Base-by-base conservation (phyloP, 2,329 filamentous ascomycete genomes). In the Hypoxylon rubiginosum region DNA sequence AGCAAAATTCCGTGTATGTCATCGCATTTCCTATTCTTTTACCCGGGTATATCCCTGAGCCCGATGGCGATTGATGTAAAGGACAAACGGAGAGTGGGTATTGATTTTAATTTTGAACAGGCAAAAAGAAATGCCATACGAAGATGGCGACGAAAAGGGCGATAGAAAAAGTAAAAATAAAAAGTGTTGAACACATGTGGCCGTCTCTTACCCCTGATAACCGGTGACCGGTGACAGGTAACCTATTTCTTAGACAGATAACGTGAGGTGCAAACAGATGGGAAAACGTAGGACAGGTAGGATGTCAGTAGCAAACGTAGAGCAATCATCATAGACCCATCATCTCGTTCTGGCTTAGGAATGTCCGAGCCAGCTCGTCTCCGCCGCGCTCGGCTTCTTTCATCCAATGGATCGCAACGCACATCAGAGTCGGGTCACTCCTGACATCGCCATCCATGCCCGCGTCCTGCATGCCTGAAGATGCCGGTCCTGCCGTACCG, bases 401-500 rank as follows among this genome's bases (percentile, higher is more conserved):
- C 94, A 98, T 97, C 94, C 95, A 98, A 82, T 98, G 95, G 79
- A 97, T 90, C 9, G 95, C 95, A 62, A 97, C 88, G 74, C 94
- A 97, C 92, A 98, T 96, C 45, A 94, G 89, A 58, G 91, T 91
- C 1, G 93, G 92, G 77, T 97, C 93, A 64, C 90, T 94, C 71
- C 93, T 79, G 36, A 87, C 84, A 64, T 87, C 81, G 17, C 81
- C 82, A 51, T 83, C 81, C 56, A 78, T 77, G 39, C 72, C 73
- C 1, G 72, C 59, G 30, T 76, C 78, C 19, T 75, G 72, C 41
- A 73, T 71, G 17, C 76, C 77, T 36, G 72, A 62, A 52, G 72
- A 61, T 21, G 69, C 41, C 45, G 69, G 70, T 66, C 69, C 69
- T 15, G 68, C 67, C 54, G 70, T 69, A 21, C 75, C 77, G 5